phyloP scores from a whole-genome alignment of 106 monocot species.

The Chionographis japonica region DNA sequence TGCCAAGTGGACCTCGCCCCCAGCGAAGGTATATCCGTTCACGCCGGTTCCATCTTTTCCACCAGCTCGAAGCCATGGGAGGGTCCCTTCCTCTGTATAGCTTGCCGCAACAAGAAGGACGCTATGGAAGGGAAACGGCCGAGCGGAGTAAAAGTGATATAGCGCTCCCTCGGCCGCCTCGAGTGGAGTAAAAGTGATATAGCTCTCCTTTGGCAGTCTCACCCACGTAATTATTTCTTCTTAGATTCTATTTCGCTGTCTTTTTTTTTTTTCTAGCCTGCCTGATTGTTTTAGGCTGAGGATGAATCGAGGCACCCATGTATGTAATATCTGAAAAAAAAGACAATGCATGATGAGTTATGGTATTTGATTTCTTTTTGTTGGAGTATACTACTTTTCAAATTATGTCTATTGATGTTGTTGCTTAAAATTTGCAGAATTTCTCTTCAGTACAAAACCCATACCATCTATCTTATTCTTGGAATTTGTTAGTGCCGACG shows the following conservation, averaged over 20 bases:
- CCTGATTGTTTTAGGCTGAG: constrained; percentile 4
- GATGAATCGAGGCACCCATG: constrained; percentile 4
- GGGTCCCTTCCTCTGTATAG: constrained; percentile 89
- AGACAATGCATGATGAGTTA: constrained; percentile 5
- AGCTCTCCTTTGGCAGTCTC: not conserved
- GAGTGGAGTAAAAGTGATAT: constrained; percentile 46
- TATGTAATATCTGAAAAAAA: constrained; percentile 17
- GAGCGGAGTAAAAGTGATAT: constrained; percentile 46
- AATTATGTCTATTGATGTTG: not conserved
- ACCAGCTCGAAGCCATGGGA: constrained; percentile 92
- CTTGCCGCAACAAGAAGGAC: constrained; percentile 87
- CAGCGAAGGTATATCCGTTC: constrained; percentile 86
- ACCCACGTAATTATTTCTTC: constrained; percentile 2
- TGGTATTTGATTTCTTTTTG: not conserved
- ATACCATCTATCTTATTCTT: too few relatives aligned
- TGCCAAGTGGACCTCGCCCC: constrained; percentile 88
- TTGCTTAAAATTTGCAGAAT: too few relatives aligned
- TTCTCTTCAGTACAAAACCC: too few relatives aligned
- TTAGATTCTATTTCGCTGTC: constrained; percentile 2
- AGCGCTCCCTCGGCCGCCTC: not conserved
- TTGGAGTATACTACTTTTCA: not conserved
- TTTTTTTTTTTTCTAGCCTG: constrained; percentile 21
- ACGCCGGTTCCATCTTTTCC: constrained; percentile 93
- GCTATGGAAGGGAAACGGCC: constrained; percentile 69
- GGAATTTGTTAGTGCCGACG: too few relatives aligned